Evolutionary conservation across 768 basidiomycete genomes (phyloP).

Genomic region (Lactarius vividus): DNA sequence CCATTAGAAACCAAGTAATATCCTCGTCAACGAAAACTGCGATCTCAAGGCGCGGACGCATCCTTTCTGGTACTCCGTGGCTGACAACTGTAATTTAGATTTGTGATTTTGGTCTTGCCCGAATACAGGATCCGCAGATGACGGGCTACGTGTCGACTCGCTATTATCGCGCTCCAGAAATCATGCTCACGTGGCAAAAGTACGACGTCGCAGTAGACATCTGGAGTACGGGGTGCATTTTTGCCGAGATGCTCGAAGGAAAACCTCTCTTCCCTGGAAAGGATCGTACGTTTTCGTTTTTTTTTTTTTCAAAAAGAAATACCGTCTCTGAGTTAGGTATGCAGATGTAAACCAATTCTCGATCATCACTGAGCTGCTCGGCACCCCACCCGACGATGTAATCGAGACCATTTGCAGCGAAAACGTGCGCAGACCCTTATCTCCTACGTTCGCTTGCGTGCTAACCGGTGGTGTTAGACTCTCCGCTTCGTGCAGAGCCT

Average conservation of each 20-base stretch:
- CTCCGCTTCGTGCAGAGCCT: constrained; percentile 97
- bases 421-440: constrained; percentile 60
- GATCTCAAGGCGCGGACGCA: constrained; percentile 76
- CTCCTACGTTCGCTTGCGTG: constrained; percentile 5
- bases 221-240: constrained; percentile 99
- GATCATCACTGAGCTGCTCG: constrained; percentile 96
- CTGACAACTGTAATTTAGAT: constrained; percentile 51
- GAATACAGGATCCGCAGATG: constrained; percentile 99
- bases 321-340: constrained; percentile 9
- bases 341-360: constrained; percentile 99
- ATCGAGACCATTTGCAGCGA: constrained; percentile 98
- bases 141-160: constrained; percentile 99
- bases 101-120: constrained; percentile 97
- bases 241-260: constrained; percentile 99
- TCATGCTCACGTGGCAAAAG: constrained; percentile 99
- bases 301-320: constrained; percentile 6
- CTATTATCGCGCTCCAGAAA: constrained; percentile 98
- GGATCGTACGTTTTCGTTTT: constrained; percentile 74
- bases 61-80: constrained; percentile 16
- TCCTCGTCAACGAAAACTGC: constrained; percentile 99
- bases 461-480: constrained; percentile 52
- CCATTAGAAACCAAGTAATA: constrained; percentile 93
- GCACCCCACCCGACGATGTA: constrained; percentile 99
- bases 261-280: constrained; percentile 99
- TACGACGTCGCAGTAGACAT: constrained; percentile 99